A percentile compares a stretch with the other conserved stretches of the same genome.
phyloP scores from a whole-genome alignment of 768 basidiomycete species.

The Inosperma sp. region DNA sequence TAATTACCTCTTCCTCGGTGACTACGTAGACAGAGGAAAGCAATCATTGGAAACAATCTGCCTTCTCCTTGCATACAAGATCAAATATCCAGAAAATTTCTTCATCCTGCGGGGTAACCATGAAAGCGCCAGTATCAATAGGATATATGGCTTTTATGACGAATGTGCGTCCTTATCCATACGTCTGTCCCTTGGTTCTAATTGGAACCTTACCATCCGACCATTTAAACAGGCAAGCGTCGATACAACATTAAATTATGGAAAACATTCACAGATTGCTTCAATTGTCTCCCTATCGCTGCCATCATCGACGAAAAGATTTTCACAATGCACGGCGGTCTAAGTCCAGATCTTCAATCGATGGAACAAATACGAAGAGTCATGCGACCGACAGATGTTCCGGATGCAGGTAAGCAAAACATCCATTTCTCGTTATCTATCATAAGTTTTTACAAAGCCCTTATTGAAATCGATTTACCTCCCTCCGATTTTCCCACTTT shows the following conservation, averaged over 20 bases:
- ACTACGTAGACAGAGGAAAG: slow-evolving; percentile 99
- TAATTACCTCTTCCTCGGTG: slow-evolving; percentile 99
- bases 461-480: not conserved
- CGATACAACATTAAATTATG: slow-evolving; percentile 99
- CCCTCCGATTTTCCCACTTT: slow-evolving; percentile 8
- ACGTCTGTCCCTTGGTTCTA: slow-evolving; percentile 5
- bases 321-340: slow-evolving; percentile 98
- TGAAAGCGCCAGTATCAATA: slow-evolving; percentile 98
- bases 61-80: slow-evolving; percentile 98
- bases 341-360: slow-evolving; percentile 95
- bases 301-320: slow-evolving; percentile 99
- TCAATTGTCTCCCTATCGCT: slow-evolving; percentile 98
- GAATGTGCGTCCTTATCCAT: slow-evolving; percentile 68
- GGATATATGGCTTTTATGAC: slow-evolving; percentile 99
- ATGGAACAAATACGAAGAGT: slow-evolving; percentile 99
- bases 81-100: slow-evolving; percentile 99
- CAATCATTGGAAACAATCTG: slow-evolving; percentile 99
- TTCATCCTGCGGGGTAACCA: slow-evolving; percentile 99
- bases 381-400: slow-evolving; percentile 98
- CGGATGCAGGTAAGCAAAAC: slow-evolving; percentile 78
- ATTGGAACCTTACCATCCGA: slow-evolving; percentile 7
- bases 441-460: too few relatives aligned
- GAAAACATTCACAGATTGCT: slow-evolving; percentile 99
- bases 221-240: slow-evolving; percentile 75
- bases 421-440: too few relatives aligned